Conservation (phyloP, 164 flowering plant species). For the Berberis vulgaris region DNA sequence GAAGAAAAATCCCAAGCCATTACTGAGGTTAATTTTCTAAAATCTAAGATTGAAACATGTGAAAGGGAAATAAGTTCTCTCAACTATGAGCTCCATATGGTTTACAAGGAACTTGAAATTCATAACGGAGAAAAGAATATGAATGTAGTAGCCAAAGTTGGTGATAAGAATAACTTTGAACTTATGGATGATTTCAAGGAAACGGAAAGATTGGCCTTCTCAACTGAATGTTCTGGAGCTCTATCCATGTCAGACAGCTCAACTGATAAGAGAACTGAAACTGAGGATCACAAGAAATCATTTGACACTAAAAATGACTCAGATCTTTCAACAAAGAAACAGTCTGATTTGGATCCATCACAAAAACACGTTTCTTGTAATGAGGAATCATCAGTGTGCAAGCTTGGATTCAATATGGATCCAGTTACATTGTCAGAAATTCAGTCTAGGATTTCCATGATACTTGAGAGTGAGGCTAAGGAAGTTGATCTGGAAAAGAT, state of each 20-base stretch:
- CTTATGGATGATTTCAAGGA: slow-evolving; percentile 97
- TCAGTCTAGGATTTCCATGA: slow-evolving; percentile 18
- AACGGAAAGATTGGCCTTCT: slow-evolving; percentile 90
- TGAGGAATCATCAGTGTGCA: no score
- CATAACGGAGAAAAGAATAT: slow-evolving; percentile 95
- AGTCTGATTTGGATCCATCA: no score
- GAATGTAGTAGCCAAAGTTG: slow-evolving; percentile 65
- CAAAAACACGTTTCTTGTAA: no score
- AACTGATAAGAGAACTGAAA: slow-evolving; percentile 21
- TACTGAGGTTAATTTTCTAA: slow-evolving; percentile 71
- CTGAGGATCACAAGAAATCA: background rate
- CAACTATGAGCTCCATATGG: slow-evolving; percentile 81
- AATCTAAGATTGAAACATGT: slow-evolving; percentile 62
- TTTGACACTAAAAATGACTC: slow-evolving; percentile 17
- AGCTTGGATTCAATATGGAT: no score
- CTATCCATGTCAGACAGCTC: slow-evolving; percentile 22
- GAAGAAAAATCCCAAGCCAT: slow-evolving; percentile 90
- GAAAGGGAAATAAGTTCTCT: slow-evolving; percentile 81
- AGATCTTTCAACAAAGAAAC: no score
- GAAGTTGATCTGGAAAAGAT: slow-evolving; percentile 21
- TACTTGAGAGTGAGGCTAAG: slow-evolving; percentile 13
- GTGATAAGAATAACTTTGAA: slow-evolving; percentile 43
- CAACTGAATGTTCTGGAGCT: slow-evolving; percentile 38
- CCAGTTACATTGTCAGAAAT: slow-evolving; percentile 7
- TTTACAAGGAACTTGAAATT: slow-evolving; percentile 84